Base-by-base conservation (phyloP, 2,329 filamentous ascomycete species). In the Magnaporthiopsis incrustans region DNA sequence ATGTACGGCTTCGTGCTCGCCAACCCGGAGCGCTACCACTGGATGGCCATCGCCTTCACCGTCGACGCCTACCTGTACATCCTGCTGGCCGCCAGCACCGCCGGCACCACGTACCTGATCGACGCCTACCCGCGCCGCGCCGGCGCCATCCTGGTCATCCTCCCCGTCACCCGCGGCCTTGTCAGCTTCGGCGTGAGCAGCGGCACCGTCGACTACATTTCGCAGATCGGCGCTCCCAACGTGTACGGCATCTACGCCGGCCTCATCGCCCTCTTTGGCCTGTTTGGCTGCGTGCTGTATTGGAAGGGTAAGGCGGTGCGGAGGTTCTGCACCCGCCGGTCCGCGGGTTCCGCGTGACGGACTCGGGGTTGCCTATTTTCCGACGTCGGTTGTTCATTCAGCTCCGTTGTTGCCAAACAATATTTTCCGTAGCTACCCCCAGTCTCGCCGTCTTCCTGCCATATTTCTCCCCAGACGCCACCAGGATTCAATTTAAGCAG, bases 111-210 rank as follows among this genome's bases (percentile, higher is more conserved):
- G 0, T 79, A 78, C 64, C 67, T 77, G 7, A 73, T 81, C 2
- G 79, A 81, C 64, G 73, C 75, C 1, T 81, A 79, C 64, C 78
- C 78, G 1, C 72, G 73, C 2, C 72, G 76, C 3, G 74, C 77
- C 3, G 77, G 77, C 0, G 76, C 78, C 0, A 65, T 79, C 1
- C 68, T 81, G 25, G 75, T 81, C 3, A 74, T 81, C 38, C 77
- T 81, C 30, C 79, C 77, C 60, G 77, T 79, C 4, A 73, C 79
- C 66, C 71, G 78, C 1, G 78, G 78, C 0, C 75, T 81, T 53
- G 76, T 81, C 12, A 77, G 74, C 1, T 81, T 81, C 63, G 78
- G 78, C 68, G 30, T 61, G 14, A 61, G 60, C 60, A 61, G 56
- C 44, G 60, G 60, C 44, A 62, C 53, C 2, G 61, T 63, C 38